These are phyloP conservation scores for Saccharomycopsis schoenii DNA, from an alignment of 805 yeast species.

Conservation along the genomic window DNA sequence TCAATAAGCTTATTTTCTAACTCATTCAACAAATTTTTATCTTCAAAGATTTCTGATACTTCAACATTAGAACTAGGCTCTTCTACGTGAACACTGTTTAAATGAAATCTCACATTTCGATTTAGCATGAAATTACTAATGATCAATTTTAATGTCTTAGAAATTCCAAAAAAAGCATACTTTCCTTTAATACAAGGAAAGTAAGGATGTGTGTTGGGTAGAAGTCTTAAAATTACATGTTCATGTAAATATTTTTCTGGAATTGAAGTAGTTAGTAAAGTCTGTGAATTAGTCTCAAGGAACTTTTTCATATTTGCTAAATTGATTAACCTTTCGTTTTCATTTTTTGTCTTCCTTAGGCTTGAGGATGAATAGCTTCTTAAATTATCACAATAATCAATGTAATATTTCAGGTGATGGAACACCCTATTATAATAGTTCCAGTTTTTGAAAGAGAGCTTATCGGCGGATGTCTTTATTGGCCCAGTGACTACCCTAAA, in stretches of 20 bases:
- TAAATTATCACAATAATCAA: background rate
- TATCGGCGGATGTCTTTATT: background rate
- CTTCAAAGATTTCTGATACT: conserved; percentile 4
- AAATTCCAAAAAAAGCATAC: conserved; percentile 43
- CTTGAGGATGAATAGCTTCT: background rate
- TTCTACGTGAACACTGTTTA: conserved; percentile 29
- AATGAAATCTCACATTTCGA: conserved; percentile 42
- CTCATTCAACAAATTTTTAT: conserved; percentile 18
- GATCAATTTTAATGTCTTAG: conserved; percentile 46
- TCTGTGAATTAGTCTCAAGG: conserved; percentile 40
- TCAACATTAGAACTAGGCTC: conserved; percentile 21
- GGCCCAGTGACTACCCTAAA: background rate
- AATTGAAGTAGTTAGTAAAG: conserved; percentile 35
- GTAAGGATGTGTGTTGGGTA: conserved; percentile 45
- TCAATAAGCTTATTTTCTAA: conserved; percentile 20
- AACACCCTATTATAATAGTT: background rate
- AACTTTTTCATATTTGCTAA: conserved; percentile 44
- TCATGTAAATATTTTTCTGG: conserved; percentile 36
- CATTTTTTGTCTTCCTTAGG: background rate
- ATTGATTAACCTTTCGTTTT: conserved; percentile 24
- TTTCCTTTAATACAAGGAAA: conserved; percentile 50
- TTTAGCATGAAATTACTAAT: conserved; percentile 46
- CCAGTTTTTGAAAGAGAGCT: too few relatives aligned
- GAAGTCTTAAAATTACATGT: conserved; percentile 41
- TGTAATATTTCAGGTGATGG: background rate